phyloP scores from a whole-genome alignment of 1,284 basidiomycete genomes.

The Ustilago lituana region DNA sequence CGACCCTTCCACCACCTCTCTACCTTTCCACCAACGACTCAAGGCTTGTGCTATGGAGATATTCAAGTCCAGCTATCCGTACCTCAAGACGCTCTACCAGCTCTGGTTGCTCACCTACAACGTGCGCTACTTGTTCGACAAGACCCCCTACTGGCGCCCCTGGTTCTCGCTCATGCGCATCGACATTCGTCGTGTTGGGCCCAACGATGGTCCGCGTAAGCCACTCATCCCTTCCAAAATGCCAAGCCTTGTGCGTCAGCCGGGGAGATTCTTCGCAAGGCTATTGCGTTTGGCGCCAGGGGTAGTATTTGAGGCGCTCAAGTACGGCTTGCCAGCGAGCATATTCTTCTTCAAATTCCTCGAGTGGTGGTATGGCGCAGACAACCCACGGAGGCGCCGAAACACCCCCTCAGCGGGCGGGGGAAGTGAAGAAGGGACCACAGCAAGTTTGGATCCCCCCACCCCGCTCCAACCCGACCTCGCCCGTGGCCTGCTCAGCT shows the following conservation, averaged over 20 bases:
- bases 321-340: constrained; percentile 84
- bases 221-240: constrained; percentile 40
- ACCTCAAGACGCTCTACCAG: constrained; percentile 80
- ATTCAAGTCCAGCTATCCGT: constrained; percentile 75
- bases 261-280: constrained; percentile 29
- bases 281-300: constrained; percentile 40
- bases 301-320: constrained; percentile 70
- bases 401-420: constrained; percentile 68
- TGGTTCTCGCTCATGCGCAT: constrained; percentile 88
- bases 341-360: constrained; percentile 97
- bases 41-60: constrained; percentile 1
- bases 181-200: constrained; percentile 79
- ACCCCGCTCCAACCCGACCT: constrained; percentile 18
- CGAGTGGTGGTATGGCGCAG: constrained; percentile 99
- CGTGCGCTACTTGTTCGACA: constrained; percentile 88
- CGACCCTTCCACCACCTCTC: not conserved
- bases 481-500: not conserved
- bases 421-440: constrained; percentile 13
- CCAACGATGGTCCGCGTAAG: constrained; percentile 42
- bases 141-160: constrained; percentile 86
- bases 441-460: constrained; percentile 14
- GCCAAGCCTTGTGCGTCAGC: constrained; percentile 44
- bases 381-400: constrained; percentile 74
- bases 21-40: not conserved
- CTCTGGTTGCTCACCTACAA: constrained; percentile 81